Percentiles rank a stretch among this genome's conserved stretches.
These are phyloP conservation scores for Lippia alba DNA, from an alignment of 305 asterid genomes.

Conservation along the genomic window DNA sequence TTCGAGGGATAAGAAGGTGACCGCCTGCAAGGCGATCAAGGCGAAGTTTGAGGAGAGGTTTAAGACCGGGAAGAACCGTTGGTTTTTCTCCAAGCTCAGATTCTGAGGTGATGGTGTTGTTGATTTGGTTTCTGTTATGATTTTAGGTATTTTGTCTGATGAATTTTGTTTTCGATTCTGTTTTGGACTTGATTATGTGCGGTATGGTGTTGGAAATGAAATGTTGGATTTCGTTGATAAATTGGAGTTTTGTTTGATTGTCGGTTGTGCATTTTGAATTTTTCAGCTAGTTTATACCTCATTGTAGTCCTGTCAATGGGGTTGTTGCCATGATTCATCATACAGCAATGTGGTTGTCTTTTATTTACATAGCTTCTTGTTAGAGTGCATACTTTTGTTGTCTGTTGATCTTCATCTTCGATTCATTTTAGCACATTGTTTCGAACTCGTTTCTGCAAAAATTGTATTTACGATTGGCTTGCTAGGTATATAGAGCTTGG, in stretches of 20 bases:
- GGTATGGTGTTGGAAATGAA: not conserved
- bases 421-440: not conserved
- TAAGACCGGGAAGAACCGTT: not conserved
- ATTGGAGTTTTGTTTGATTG: not conserved
- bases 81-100: not conserved
- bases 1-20: not conserved
- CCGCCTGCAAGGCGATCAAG: not conserved
- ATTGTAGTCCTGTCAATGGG: no score
- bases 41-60: not conserved
- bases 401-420: not conserved
- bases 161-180: not conserved
- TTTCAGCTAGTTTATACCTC: not conserved
- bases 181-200: not conserved
- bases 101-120: not conserved
- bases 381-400: not conserved
- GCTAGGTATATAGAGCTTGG: no score
- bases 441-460: no score
- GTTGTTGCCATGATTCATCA: not conserved
- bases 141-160: slow-evolving; percentile 11
- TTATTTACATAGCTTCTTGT: not conserved
- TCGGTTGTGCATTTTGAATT: not conserved
- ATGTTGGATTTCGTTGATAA: not conserved
- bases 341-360: not conserved
- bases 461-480: no score
- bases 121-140: slow-evolving; percentile 1